These are phyloP conservation scores for Graphiopsis chlorocephala DNA, from an alignment of 2,329 filamentous ascomycete species.

Conservation along the genomic window DNA sequence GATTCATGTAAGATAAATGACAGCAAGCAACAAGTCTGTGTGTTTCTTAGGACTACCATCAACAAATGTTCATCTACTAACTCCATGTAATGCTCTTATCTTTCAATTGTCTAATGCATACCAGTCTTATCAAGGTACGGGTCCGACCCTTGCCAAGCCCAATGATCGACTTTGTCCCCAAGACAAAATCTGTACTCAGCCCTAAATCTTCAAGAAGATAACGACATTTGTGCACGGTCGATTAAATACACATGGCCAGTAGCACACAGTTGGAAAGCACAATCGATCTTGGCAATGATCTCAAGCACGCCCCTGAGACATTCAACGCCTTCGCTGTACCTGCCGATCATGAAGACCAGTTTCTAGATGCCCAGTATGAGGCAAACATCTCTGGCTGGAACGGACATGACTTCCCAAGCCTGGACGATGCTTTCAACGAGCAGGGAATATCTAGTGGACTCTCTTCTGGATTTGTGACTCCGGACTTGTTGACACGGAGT, in stretches of 20 bases:
- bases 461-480: background rate
- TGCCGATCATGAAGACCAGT: background rate
- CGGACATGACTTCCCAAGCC: background rate
- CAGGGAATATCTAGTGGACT: background rate
- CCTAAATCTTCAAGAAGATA: background rate
- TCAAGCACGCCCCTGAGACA: background rate
- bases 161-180: background rate
- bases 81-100: background rate
- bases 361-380: background rate
- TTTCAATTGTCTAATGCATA: background rate
- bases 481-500: slow-evolving; percentile 4
- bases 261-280: background rate
- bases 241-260: background rate
- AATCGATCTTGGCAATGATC: background rate
- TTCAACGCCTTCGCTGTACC: background rate
- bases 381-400: background rate
- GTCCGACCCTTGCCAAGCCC: slow-evolving; percentile 1
- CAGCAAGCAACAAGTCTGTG: background rate
- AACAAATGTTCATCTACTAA: background rate
- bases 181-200: slow-evolving; percentile 3
- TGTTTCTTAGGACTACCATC: background rate
- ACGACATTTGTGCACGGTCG: background rate
- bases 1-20: background rate
- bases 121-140: background rate
- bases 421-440: background rate